These are phyloP conservation scores for Taxillus chinensis DNA, from an alignment of 164 flowering plant species.

Conservation along the genomic window DNA sequence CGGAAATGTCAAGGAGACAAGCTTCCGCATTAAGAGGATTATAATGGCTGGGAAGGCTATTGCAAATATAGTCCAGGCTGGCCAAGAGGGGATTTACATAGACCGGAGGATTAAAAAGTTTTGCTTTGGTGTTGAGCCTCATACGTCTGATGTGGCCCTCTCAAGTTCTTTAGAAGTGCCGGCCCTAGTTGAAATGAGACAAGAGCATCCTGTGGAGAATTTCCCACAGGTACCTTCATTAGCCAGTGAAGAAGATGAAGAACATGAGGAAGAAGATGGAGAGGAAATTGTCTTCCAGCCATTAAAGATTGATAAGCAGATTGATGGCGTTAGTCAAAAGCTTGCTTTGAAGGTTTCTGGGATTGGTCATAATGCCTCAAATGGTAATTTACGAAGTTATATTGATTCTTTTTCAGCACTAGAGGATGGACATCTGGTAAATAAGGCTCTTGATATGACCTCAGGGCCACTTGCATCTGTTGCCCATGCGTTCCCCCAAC, in stretches of 20 bases:
- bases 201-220: constrained; percentile 20
- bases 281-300: constrained; percentile 93
- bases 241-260: not conserved
- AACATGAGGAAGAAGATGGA: constrained; percentile 59
- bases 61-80: constrained; percentile 40
- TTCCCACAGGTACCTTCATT: not conserved
- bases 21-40: constrained; percentile 61
- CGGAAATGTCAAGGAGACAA: constrained; percentile 49
- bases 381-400: constrained; percentile 19
- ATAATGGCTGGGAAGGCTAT: constrained; percentile 86
- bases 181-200: constrained; percentile 13
- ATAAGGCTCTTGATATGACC: constrained; percentile 16
- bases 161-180: constrained; percentile 11
- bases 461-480: constrained; percentile 22
- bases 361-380: constrained; percentile 20
- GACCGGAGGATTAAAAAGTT: constrained; percentile 57
- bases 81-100: constrained; percentile 43
- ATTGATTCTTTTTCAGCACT: constrained; percentile 21
- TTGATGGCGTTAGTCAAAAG: constrained; percentile 20
- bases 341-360: constrained; percentile 21
- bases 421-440: constrained; percentile 18
- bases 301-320: constrained; percentile 40
- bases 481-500: constrained; percentile 21
- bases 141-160: constrained; percentile 21
- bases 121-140: constrained; percentile 47